Evolutionary conservation across 306 rosid genomes (phyloP).

Genomic region (Glycine latifolia): DNA sequence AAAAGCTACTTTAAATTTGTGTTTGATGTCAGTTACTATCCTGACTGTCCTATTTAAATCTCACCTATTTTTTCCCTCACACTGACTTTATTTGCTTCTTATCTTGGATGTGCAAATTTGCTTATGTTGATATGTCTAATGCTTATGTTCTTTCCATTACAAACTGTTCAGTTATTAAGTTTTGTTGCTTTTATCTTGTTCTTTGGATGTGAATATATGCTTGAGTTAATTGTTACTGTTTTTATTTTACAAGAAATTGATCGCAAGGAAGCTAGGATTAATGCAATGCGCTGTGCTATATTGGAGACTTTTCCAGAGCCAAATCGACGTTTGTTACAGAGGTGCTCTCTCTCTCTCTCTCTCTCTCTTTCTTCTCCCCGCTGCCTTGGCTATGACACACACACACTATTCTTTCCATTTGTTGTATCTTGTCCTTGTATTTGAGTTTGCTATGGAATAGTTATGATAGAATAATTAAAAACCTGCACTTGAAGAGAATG

Average conservation of each 20-base stretch:
- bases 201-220: conserved; percentile 23
- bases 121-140: not conserved
- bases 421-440: conserved; percentile 22
- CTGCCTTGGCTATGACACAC: not conserved
- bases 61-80: not conserved
- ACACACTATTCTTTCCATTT: not conserved
- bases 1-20: not conserved
- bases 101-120: not conserved
- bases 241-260: conserved; percentile 75
- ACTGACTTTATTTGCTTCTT: not conserved
- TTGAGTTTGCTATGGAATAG: conserved; percentile 24
- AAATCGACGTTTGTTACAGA: conserved; percentile 90
- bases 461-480: not conserved
- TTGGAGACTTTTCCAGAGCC: conserved; percentile 98
- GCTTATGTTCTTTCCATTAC: not conserved
- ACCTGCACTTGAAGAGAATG: not conserved
- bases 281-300: conserved; percentile 87
- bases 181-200: conserved; percentile 34
- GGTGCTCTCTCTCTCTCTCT: conserved; percentile 54
- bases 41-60: conserved; percentile 9
- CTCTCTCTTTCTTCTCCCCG: not conserved
- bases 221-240: conserved; percentile 41
- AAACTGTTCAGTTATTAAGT: not conserved
- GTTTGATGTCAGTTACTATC: not conserved
- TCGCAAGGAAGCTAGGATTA: conserved; percentile 84